Base-by-base conservation (phyloP, 73 alveolate genomes). In the Tetrahymena borealis region DNA sequence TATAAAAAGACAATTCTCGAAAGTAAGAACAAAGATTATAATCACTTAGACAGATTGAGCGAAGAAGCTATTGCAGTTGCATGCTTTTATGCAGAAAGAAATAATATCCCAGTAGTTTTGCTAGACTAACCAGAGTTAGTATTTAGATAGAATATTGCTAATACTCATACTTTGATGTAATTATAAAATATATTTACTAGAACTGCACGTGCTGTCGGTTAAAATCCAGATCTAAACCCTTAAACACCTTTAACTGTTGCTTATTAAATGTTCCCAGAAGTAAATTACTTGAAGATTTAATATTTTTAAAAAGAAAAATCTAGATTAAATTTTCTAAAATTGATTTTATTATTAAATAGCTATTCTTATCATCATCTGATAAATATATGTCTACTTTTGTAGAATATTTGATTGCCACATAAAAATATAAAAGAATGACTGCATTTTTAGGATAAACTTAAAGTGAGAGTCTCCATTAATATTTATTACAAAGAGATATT, bases 371-470 rank as follows among this genome's bases (percentile, higher is more conserved):
- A 93, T 24, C 42, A 85, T 39, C 91, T 28, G 95, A 93, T 93
- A 85, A 93, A 93, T 93, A 78, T 18, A 93, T 93, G 90, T 32
- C 93, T 38, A 93, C 95, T 10, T 33, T 93, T 28, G 36, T 93
- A 15, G 95, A 93, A n/a, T 93, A 85, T 93, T 90, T 93, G 39
- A 92, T 92, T 28, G 95, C 95, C 3, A 93, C 90, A 43, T 79
- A 93, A 40, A 37, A 31, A 39, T 93, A 93, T 39, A 79, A 93
- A 33, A 79, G 85, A 93, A 38, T 93, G 33, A 79, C 91, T 32
- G 95, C 85, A 16, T 4, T 93, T 38, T 79, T 93, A 32, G 95
- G 95, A 0, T 79, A 93, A 20, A 39, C 91, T 37, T 33, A 93
- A 93, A 79, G 93, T 85, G 95, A 93, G 31, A 18, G 93, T 13